These are phyloP conservation scores for Cenchrus purpureus DNA, from an alignment of 176 grass and related monocot genomes.

Conservation along the genomic window DNA sequence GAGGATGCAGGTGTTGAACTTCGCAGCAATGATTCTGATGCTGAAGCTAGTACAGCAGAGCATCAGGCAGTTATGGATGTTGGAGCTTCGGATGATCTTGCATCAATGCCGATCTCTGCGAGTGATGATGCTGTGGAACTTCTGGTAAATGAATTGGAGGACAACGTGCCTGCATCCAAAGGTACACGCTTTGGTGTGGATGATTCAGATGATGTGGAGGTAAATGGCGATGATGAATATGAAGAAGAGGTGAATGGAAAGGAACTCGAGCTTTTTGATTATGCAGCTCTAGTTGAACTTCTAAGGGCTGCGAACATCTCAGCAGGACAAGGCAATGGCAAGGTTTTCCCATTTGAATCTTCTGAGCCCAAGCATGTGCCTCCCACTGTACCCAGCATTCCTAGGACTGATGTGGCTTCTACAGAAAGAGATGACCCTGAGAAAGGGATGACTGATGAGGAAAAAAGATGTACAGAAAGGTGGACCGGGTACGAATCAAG, in stretches of 20 bases:
- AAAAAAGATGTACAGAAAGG: constrained; percentile 81
- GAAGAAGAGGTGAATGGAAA: constrained; percentile 44
- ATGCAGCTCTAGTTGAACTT: constrained; percentile 55
- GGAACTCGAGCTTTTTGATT: constrained; percentile 44
- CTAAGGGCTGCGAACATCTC: constrained; percentile 47
- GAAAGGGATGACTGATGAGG: constrained; percentile 64
- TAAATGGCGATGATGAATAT: constrained; percentile 20
- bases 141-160: constrained; percentile 24
- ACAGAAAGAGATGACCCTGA: constrained; percentile 45
- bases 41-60: neutral
- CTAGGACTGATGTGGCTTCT: constrained; percentile 7
- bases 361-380: constrained; percentile 17
- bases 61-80: neutral
- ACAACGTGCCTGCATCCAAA: constrained; percentile 39
- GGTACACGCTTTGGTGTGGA: constrained; percentile 25
- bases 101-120: constrained; percentile 6
- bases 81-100: constrained; percentile 2
- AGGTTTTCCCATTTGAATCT: constrained; percentile 44
- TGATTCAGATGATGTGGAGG: constrained; percentile 47
- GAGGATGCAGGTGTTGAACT: neutral
- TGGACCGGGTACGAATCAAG: constrained; percentile 60
- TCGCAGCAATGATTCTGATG: neutral
- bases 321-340: constrained; percentile 46
- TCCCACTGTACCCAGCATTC: constrained; percentile 28
- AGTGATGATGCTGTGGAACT: neutral